Base-by-base conservation (phyloP, 768 basidiomycete genomes). In the Collybia nuda region DNA sequence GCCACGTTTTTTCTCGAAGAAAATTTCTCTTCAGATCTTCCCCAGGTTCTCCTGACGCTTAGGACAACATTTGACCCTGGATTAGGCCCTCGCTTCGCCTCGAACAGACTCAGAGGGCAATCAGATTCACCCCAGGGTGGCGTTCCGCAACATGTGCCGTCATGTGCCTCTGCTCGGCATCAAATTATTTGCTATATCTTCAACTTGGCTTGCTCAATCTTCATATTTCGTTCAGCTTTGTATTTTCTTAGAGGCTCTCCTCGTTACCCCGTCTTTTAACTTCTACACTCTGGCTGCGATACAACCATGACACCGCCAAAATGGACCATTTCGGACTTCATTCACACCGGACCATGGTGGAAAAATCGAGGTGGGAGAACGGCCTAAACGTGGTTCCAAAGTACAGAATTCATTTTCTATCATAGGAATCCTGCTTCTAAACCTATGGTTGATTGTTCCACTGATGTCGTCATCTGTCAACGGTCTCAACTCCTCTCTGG, bases 401-500 rank as follows among this genome's bases (percentile, higher is more conserved):
- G 7, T 19, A 37, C 14, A 24, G 29, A 21, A 6, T 11, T 32
- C 41, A 45, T 29, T 42, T 5, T n/a, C n/a, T 36, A 42, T 36
- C 23, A 21, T n/a, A 85, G 85, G 84, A 19, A 78, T 86, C 40
- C 66, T 85, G 23, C 48, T 75, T 43, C 66, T 86, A 35, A 86
- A 86, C 62, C 50, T 86, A 5, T 81, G 76, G 56, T 70, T 88
- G 28, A 49, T 82, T 14, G 67, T 88, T 12, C 83, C 86, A 1
- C 71, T 88, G 17, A 65, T 87, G 51, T 85, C 86, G 14, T 79
- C 84, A 17, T 69, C 77, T 14, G 78, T 79, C 44, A 88, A 86
- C 65, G 86, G 88, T 22, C 75, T 85, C 44, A 84, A 87, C 61
- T 81, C 82, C 3, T 86, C 84, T 17, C 66, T 85, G 39, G 72